Base-by-base conservation (phyloP, 2,329 filamentous ascomycete species). In the Thielaviopsis euricoi region DNA sequence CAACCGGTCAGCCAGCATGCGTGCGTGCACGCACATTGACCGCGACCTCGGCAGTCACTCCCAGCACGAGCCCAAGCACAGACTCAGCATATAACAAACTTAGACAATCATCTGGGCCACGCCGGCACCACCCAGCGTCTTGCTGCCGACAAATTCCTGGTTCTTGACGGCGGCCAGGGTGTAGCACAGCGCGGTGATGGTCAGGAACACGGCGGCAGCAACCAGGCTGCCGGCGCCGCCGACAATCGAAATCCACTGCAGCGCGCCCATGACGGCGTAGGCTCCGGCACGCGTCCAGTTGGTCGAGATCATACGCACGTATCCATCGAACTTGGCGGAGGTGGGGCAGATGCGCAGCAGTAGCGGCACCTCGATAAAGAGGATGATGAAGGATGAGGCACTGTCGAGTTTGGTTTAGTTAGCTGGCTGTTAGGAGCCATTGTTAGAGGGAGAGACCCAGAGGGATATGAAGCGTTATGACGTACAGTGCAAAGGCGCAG, bases 91-190 rank as follows among this genome's bases (percentile, higher is more conserved):
- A 7, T 17, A 48, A 9, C 17, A 4, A 10, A 7, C 51, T 74
- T 77, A 95, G 67, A 97, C 89, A 73, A 97, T 96, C 91, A 97
- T 96, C 76, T 96, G 90, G 62, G 89, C 93, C 64, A 96, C 86
- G 56, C 91, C 91, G 64, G 88, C 85, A 56, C 93, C 93, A 64
- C 93, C 93, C 56, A 98, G 78, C 17, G 91, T 97, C 81, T 97
- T 97, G 78, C 90, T 96, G 61, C 87, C 87, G 63, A 89, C 82
- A 71, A 94, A 94, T 40, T 81, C 85, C 73, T 94, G 88, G 61
- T 86, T 85, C 76, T 88, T 91, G 70, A 91, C 61, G 48, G 79
- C 89, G 15, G 89, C 89, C 55, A 89, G 72, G 25, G 80, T 73
- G 70, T 98, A 98, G 77, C 91, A 96, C 55, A 83, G 61, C 40